Base-by-base conservation (phyloP, 495 filamentous ascomycete genomes). In the Tuber aestivum region DNA sequence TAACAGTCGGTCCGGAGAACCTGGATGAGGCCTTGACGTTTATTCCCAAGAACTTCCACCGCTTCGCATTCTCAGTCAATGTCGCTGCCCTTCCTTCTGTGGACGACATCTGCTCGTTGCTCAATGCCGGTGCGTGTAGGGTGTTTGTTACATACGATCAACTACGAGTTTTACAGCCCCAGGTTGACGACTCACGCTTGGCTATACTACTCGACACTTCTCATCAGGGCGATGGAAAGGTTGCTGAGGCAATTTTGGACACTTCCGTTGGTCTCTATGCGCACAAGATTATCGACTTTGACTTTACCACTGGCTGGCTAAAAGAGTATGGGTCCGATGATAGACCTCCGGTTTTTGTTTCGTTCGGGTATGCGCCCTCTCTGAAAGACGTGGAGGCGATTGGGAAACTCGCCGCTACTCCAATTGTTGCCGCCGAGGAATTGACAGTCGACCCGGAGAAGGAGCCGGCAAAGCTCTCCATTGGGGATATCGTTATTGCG, bases 91-190 rank as follows among this genome's bases (percentile, higher is more conserved):
- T 98, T 72, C 79, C 87, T 75, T 89, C 89, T 40, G 83, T 85
- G 69, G 89, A 92, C 56, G 92, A 97, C 77, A 85, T 97, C 32
- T 85, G 94, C 71, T 87, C 92, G 72, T 87, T 98, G 41, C 88
- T 99, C 72, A 91, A 99, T 82, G 89, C 90, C 77, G 95, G 96
- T 72, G 93, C 93, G n/a, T 88, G 89, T 61, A 95, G 91, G 84
- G 90, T 97, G 69, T 94, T 98, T 83, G 90, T 97, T 70, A 86
- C 88, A 72, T 86, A 90, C 70, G 87, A 91, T 69, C 91, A 93
- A 85, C 85, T 91, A 78, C 84, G 86, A 69, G 76, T 84, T 3
- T 84, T 92, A 73, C 87, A 89, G 79, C 85, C 88, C 70, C 86
- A 87, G 48, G 83, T 90, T 70, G 86, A 90, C 74, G 87, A 87